A percentile compares a stretch with the other conserved stretches of the same genome.
Evolutionary conservation across 2,329 filamentous ascomycete species (phyloP).

Genomic region (Fusarium ambrosium): DNA sequence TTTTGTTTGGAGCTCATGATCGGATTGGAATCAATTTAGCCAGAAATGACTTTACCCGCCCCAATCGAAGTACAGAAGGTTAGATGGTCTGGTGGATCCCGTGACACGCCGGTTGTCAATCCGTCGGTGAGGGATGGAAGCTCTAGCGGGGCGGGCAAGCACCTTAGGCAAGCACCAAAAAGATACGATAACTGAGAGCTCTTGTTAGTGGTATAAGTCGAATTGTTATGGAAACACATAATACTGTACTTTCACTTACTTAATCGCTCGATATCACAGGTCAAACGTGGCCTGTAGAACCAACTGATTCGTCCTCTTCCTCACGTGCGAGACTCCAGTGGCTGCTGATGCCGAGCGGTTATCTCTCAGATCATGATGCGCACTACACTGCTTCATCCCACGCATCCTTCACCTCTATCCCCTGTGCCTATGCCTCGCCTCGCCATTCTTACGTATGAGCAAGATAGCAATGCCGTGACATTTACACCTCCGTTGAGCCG

Average conservation of each 20-base stretch:
- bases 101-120: conserved; percentile 16
- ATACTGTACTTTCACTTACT: neutral
- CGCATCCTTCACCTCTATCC: neutral
- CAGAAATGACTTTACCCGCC: conserved; percentile 33
- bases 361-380: conserved; percentile 15
- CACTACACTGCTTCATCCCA: neutral
- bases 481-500: neutral
- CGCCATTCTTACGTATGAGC: conserved; percentile 1
- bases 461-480: neutral
- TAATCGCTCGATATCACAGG: neutral
- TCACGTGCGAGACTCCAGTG: neutral
- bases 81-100: conserved; percentile 5
- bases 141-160: conserved; percentile 2
- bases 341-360: conserved; percentile 5
- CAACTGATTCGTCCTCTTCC: neutral
- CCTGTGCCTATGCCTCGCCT: neutral
- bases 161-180: conserved; percentile 5
- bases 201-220: neutral
- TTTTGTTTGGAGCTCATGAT: conserved; percentile 6
- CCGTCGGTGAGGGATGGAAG: conserved; percentile 26
- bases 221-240: conserved; percentile 2
- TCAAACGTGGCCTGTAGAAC: neutral
- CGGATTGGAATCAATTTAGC: conserved; percentile 13
- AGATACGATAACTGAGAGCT: conserved; percentile 13
- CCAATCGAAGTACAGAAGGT: conserved; percentile 12